Base-by-base conservation (phyloP, 2,329 filamentous ascomycete species). In the Sporothrix dimorphospora region DNA sequence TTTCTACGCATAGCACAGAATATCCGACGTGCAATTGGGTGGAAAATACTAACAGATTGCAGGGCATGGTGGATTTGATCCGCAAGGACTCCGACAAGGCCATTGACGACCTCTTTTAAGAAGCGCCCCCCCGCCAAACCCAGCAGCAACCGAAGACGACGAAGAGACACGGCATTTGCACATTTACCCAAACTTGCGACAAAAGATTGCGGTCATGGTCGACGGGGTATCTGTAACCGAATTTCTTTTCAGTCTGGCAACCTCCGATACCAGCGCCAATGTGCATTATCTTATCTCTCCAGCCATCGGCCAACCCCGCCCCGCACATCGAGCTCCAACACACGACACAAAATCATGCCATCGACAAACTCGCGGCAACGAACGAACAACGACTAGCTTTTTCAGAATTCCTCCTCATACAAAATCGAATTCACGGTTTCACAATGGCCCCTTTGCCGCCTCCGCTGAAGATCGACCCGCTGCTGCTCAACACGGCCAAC, bases 41-140 rank as follows among this genome's bases (percentile, higher is more conserved):
- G 34, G 1, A 8, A 2, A 21, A 73, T 16, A 42, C 77, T 82
- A 63, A 82, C 76, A 45, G 12, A 45, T 34, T 34, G 65, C 73
- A 97, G 94, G 96, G 95, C 38, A 99, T 99, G 96, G 82, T 96
- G 71, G 94, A 97, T 42, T 83, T 99, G 78, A 97, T 99, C 78
- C 92, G 93, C 79, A 92, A 94, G 77, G 96, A 99, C 80, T 93
- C 94, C 9, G 94, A 98, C 80, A 98, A 98, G 83, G 90, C 91
- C 19, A 92, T 99, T 75, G 89, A 93, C 75, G 94, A 97, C 80
- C 83, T 99, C 73, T 90, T 97, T 77, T 96, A 65, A 55, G 40
- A 7, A 8, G 19, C 47, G 19, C 16, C 45, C 45, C 4, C 19
- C 27, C n/a, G 53, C 63, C 42, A n/a, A 27, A 49, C 24, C 24